phyloP scores from a whole-genome alignment of 148 eudicot genomes.

The Chenopodium formosanum region DNA sequence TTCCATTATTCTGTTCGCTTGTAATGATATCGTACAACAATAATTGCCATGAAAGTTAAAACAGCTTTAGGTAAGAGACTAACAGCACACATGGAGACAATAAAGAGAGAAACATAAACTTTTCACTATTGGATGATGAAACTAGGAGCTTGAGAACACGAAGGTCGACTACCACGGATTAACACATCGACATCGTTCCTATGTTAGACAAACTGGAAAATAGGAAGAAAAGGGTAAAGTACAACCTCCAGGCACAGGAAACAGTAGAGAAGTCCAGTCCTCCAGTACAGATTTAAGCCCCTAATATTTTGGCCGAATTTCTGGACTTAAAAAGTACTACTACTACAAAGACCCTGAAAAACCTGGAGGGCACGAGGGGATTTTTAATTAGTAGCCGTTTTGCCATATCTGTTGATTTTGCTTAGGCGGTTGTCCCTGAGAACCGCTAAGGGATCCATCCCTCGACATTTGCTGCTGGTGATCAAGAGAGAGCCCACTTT shows the following conservation, averaged over 20 bases:
- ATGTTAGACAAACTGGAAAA: constrained; percentile 47
- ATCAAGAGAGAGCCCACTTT: constrained; percentile 58
- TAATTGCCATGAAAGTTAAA: background rate
- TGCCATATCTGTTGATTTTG: constrained; percentile 81
- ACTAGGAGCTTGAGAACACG: constrained; percentile 13
- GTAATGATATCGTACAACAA: too few relatives aligned
- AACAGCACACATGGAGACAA: background rate
- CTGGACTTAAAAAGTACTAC: constrained; percentile 22
- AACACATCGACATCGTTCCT: constrained; percentile 43
- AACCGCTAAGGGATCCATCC: constrained; percentile 56
- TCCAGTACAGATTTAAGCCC: constrained; percentile 15
- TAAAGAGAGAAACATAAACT: constrained; percentile 6
- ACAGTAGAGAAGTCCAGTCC: constrained; percentile 33
- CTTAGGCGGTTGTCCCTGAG: constrained; percentile 73
- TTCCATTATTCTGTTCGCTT: too few relatives aligned
- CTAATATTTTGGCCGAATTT: constrained; percentile 14
- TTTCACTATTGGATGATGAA: constrained; percentile 23
- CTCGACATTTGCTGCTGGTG: constrained; percentile 79
- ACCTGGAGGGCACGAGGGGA: constrained; percentile 16
- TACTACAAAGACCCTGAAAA: constrained; percentile 48
- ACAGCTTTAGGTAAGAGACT: background rate
- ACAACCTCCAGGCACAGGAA: constrained; percentile 50
- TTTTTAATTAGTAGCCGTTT: constrained; percentile 59
- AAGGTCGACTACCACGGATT: constrained; percentile 34
- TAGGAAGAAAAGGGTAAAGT: constrained; percentile 24